phyloP scores from a whole-genome alignment of 495 filamentous ascomycete species.

The Terfezia claveryi region DNA sequence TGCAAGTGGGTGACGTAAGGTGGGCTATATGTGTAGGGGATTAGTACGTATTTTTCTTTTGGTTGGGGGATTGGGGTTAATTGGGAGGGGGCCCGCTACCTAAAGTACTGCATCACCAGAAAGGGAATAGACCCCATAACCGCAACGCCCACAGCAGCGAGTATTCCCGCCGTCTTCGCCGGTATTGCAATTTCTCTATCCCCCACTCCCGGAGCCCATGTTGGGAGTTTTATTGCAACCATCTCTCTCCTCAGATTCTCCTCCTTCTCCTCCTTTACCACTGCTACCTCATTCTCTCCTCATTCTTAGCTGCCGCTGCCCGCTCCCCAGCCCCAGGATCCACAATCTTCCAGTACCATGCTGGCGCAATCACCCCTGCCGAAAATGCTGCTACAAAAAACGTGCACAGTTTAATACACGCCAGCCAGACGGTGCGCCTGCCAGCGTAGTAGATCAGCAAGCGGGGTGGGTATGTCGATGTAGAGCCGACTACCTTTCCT shows the following conservation, averaged over 20 bases:
- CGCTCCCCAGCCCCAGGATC: too few species aligned
- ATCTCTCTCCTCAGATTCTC: too few species aligned
- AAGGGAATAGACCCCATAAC: background rate
- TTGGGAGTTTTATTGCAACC: too few species aligned
- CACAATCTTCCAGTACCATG: too few species aligned
- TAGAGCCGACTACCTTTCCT: too few species aligned
- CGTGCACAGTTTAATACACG: background rate
- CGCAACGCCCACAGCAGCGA: too few species aligned
- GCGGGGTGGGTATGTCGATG: background rate
- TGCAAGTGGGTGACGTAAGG: background rate
- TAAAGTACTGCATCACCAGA: background rate
- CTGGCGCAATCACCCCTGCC: background rate
- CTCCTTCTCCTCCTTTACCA: too few species aligned
- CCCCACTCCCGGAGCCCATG: too few species aligned
- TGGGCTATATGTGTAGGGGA: background rate
- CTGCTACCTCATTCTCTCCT: too few species aligned
- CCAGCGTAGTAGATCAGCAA: slow-evolving; percentile 2
- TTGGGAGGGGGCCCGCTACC: background rate
- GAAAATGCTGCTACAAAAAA: background rate
- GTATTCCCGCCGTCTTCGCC: too few species aligned
- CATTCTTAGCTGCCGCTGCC: too few species aligned
- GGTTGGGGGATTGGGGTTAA: background rate
- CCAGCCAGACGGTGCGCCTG: slow-evolving; percentile 1
- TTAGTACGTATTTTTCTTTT: background rate
- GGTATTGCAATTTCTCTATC: too few species aligned